Base-by-base conservation (phyloP, 2,329 filamentous ascomycete genomes). In the Chaetomium globosum region DNA sequence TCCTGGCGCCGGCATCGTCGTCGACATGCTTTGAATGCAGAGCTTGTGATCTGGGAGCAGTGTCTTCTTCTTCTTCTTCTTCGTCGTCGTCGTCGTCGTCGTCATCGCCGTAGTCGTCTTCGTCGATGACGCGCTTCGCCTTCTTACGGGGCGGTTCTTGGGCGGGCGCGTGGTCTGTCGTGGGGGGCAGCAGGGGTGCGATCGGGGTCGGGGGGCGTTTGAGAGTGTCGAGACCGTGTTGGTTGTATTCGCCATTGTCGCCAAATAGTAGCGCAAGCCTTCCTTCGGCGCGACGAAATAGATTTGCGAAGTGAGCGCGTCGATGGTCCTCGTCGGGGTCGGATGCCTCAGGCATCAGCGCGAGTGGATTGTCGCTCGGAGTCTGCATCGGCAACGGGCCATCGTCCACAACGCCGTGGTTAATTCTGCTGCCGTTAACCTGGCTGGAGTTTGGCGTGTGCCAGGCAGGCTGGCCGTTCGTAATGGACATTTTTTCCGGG, bases 31-130 rank as follows among this genome's bases (percentile, higher is more conserved):
- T 84, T 63, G 78, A 78, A 75, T 85, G 84, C 33, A 81, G 74
- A 70, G 82, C 81, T n/a, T 61, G 54, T 12, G 81, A 85, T 73
- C 73, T 72, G 68, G 81, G 82, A 71, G 82, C 82, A 23, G 80
- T 83, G n/a, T 85, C 80, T 1, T 86, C 83, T 46, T 88, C 86
- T 53, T 87, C 89, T n/a, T n/a, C 88, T 19, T 89, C 88, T 8
- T 89, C 87, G 1, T 91, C 89, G 9, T 89, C 86, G 19, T 92
- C 87, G 1, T 91, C 89, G 10, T 89, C 86, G 16, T 92, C 90
- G 65, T 97, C 93, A 72, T 94, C 91, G 70, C 90, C 91, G 74
- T 94, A 93, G 78, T 94, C 89, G 73, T 93, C 90, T 75, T 94
- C 91, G 72, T 93, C 87, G 82, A 94, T 93, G 75, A 87, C 83